Percentiles rank a stretch among this genome's conserved stretches.
phyloP scores from a whole-genome alignment of 306 rosid species.

The Medicago ruthenica region DNA sequence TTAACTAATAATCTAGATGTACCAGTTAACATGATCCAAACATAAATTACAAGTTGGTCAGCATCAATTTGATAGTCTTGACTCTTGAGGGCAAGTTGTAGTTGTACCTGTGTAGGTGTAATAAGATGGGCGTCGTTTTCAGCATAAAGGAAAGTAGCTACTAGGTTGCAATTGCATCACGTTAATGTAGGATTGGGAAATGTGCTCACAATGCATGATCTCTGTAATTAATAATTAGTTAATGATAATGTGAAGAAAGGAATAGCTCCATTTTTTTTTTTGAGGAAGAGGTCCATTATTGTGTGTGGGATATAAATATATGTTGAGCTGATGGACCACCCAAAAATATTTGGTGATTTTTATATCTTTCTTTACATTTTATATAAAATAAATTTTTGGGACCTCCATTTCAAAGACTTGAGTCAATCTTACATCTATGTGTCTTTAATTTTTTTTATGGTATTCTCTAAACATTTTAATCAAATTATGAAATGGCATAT shows the following conservation, averaged over 20 bases:
- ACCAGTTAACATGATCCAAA: too few species aligned
- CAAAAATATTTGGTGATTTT: not conserved
- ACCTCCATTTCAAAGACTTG: too few species aligned
- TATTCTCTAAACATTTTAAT: too few species aligned
- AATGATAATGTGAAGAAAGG: not conserved
- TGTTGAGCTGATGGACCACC: not conserved
- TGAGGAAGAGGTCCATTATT: not conserved
- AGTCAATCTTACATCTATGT: too few species aligned
- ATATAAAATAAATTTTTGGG: too few species aligned
- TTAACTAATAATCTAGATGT: too few species aligned
- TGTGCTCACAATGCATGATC: slow-evolving; percentile 19
- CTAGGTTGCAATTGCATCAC: not conserved
- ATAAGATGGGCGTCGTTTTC: slow-evolving; percentile 37
- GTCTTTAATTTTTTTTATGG: too few species aligned
- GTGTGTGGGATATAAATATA: not conserved
- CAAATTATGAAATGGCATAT: too few species aligned
- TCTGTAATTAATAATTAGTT: not conserved
- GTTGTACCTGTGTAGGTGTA: not conserved
- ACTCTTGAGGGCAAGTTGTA: slow-evolving; percentile 17
- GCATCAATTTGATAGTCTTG: not conserved
- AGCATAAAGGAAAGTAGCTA: slow-evolving; percentile 28
- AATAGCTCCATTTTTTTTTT: not conserved
- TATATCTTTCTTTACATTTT: too few species aligned
- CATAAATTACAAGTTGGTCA: not conserved
- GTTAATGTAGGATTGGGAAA: slow-evolving; percentile 17